Conservation (phyloP, 441 rosid species). For the Mallotus repandus region DNA sequence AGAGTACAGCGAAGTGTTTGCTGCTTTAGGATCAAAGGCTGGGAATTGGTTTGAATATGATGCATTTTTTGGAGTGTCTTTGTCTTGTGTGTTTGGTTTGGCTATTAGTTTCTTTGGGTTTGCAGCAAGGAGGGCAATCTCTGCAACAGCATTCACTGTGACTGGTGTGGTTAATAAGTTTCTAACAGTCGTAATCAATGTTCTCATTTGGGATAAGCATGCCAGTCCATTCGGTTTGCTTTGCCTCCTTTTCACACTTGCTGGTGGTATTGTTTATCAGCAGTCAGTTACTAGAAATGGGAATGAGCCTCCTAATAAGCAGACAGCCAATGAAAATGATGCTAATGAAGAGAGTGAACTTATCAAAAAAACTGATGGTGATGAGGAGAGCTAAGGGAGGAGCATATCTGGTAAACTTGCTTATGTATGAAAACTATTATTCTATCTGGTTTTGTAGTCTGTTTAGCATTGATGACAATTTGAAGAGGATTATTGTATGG, state of each 20-base stretch:
- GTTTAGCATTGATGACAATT: conserved; percentile 18
- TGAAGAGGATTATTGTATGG: conserved; percentile 18
- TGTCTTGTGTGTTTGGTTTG: conserved; percentile 90
- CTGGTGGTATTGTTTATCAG: conserved; percentile 90
- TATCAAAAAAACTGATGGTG: conserved; percentile 23
- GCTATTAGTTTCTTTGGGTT: conserved; percentile 93
- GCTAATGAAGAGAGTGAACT: conserved; percentile 33
- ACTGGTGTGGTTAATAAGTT: conserved; percentile 98
- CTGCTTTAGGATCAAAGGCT: conserved; percentile 47
- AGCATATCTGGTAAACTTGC: conserved; percentile 38
- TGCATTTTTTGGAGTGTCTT: conserved; percentile 63
- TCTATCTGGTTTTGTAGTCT: conserved; percentile 18
- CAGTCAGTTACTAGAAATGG: conserved; percentile 65
- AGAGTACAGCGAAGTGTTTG: conserved; percentile 61
- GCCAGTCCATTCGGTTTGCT: conserved; percentile 84
- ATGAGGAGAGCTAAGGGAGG: conserved; percentile 40
- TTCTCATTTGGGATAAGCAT: conserved; percentile 94
- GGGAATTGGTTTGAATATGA: conserved; percentile 59
- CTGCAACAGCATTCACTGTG: conserved; percentile 93
- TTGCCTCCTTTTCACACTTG: conserved; percentile 72
- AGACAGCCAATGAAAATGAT: conserved; percentile 29
- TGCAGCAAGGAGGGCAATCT: conserved; percentile 89
- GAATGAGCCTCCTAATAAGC: conserved; percentile 41
- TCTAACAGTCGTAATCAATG: conserved; percentile 88
- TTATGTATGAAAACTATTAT: conserved; percentile 36